Base-by-base conservation (phyloP, 2,329 filamentous ascomycete genomes). In the Arthroderma sp. region DNA sequence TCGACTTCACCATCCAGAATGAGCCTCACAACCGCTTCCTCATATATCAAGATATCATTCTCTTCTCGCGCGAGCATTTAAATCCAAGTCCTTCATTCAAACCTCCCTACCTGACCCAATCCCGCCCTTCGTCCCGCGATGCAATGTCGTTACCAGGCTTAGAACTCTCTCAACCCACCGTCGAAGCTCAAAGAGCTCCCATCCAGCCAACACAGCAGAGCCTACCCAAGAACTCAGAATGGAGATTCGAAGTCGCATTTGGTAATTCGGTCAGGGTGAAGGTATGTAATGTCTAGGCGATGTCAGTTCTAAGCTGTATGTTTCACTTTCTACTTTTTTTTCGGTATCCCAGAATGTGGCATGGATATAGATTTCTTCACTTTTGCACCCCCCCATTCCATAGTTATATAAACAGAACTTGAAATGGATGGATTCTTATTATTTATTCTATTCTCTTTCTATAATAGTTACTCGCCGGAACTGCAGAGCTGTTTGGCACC, bases 401-500 rank as follows among this genome's bases (percentile, higher is more conserved):
- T n/a, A 7, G 63, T 65, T 47, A 55, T 61, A 29, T 34, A 34
- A 9, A 2, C 9, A 22, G 15, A 22, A 22, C 15, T 22, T 22
- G 15, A 6, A 15, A n/a, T 38, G 10, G 10, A 4, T 9, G 2
- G 22, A 8, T 11, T 4, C 15, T 30, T 33, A 15, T n/a, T 11
- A 7, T 15, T 6, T 11, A 2, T 10, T 48, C 73, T 42, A 62
- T 22, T 22, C 15, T 22, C 15, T 22, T 22, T 63, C 34, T 58
- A 75, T 40, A 72, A 32, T 37, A 87, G 68, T 71, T 96, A 28
- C 66, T 86, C 45, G 78, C 75, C 31, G 91, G 91, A 49, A 86
- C 82, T 1, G 91, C 89, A 40, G 91, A 98, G 64, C 79, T 94
- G 58, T 94, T 96, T 60, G 91, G 91, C 59, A 88, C 89, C 45